A percentile compares a stretch with the other conserved stretches of the same genome.
Conservation (phyloP, 2,329 filamentous ascomycete genomes). For the Chaetomiaceae sp. region DNA sequence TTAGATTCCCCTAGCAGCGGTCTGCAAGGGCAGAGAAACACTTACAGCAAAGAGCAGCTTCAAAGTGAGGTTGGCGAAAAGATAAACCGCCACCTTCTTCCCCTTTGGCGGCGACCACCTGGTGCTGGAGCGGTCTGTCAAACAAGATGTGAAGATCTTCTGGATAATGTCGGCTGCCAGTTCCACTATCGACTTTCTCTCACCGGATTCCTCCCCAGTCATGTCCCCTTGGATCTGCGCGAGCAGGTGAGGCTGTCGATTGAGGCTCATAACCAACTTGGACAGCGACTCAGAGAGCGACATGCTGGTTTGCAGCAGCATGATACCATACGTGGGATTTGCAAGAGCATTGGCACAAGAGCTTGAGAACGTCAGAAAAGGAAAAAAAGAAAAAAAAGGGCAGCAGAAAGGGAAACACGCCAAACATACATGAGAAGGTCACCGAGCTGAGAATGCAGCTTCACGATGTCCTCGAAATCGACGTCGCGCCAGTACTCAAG, state of each 20-base stretch:
- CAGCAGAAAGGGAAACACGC: constrained; percentile 1
- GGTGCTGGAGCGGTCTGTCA: constrained; percentile 71
- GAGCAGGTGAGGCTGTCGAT: constrained; percentile 73
- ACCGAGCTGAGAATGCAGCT: constrained; percentile 70
- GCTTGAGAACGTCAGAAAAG: constrained; percentile 39
- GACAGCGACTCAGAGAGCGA: constrained; percentile 76
- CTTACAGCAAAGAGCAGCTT: constrained; percentile 78
- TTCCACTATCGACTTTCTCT: constrained; percentile 76
- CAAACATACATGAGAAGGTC: constrained; percentile 66
- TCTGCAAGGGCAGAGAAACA: neutral
- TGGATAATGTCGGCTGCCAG: constrained; percentile 84
- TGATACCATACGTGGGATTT: constrained; percentile 71
- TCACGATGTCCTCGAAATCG: constrained; percentile 67
- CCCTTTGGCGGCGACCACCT: constrained; percentile 68
- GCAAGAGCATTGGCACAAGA: constrained; percentile 79
- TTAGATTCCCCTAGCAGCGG: neutral
- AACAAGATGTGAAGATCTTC: constrained; percentile 83
- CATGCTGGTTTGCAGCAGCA: constrained; percentile 80
- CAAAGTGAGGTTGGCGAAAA: constrained; percentile 84
- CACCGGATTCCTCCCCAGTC: constrained; percentile 56
- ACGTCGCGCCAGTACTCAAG: constrained; percentile 77
- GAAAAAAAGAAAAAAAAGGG: neutral
- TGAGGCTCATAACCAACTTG: constrained; percentile 77
- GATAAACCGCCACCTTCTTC: constrained; percentile 83
- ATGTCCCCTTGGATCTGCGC: constrained; percentile 51